Evolutionary conservation across 495 filamentous ascomycete species (phyloP), one percentile per base, ranked within the genome.

Genomic region (Neurospora cerealis): DNA sequence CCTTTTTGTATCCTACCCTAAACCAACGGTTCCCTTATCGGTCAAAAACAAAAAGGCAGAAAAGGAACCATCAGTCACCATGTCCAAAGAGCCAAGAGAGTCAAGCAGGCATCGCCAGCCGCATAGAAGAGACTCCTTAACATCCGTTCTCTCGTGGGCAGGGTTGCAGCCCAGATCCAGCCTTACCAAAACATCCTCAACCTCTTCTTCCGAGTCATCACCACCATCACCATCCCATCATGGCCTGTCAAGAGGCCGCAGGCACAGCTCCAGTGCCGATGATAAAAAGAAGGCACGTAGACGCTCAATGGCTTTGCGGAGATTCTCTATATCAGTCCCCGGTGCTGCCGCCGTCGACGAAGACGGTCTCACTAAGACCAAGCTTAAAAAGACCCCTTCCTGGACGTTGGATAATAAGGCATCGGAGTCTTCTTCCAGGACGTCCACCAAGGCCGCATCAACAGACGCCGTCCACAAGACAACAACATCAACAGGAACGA

Each of bases 261-360:
- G 79, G 66, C 76, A 80, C 77, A 81, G 79, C 75, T 75, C 79
- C 36, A 75, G 77, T 70, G n/a, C 70, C 72, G 74, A 74, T 54
- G 44, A 32, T 69, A 79, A 81, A 72, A 77, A 77, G 75, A 81
- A 79, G 79, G 77, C 78, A 79, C 79, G 78, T 79, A 77, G 62
- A 74, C 75, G 70, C 66, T 81, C 79, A 74, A 74, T 73, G 44
- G 71, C 77, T 36, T 74, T 76, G 74, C 78, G 79, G 71, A 75
- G 70, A 71, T 75, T 75, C 32, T 80, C 78, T 13, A 75, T 80
- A 34, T 74, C 77, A 70, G 32, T 42, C 73, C 69, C 24, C 74
- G 66, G 73, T 34, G 54, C 54, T 32, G 54, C 5, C 28, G 54
- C 54, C 28, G 24, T 71, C 70, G 70, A 75, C 71, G 73, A 75